Conservation (phyloP, 331 rosid species). For the Pyrus hybrid region DNA sequence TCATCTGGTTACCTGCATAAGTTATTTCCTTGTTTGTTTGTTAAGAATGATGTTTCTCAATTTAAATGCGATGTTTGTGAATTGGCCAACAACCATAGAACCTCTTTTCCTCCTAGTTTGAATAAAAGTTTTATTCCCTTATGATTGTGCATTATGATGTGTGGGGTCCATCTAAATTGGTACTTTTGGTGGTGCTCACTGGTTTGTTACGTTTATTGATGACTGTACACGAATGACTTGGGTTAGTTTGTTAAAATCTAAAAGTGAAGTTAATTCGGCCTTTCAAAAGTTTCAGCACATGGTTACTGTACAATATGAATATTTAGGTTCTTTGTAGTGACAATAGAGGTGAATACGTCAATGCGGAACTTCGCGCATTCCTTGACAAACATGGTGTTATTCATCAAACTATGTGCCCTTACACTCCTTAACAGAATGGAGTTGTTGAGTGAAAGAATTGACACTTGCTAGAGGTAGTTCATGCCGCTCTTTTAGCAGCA, state of each 20-base stretch:
- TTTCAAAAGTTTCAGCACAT: neutral
- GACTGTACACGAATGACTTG: no score
- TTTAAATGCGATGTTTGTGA: neutral
- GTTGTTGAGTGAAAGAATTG: neutral
- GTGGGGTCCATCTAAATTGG: neutral
- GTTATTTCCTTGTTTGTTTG: neutral
- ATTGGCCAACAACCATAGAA: neutral
- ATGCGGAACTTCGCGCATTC: fast-evolving
- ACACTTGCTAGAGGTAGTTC: neutral
- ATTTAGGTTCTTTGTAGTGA: neutral
- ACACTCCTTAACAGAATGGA: no score
- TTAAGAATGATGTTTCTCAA: neutral
- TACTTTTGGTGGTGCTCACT: neutral
- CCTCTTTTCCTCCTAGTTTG: neutral
- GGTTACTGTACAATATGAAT: neutral
- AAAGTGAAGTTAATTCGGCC: neutral
- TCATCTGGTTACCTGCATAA: no score
- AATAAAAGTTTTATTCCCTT: neutral
- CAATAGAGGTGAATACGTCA: neutral
- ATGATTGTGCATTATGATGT: neutral
- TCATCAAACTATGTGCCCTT: neutral
- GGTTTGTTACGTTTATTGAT: neutral
- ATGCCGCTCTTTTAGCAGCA: fast-evolving
- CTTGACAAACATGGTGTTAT: neutral
- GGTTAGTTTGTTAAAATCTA: no score